These are phyloP conservation scores for Tetrastigma voinierianum DNA, from an alignment of 164 flowering plant genomes.

Conservation along the genomic window DNA sequence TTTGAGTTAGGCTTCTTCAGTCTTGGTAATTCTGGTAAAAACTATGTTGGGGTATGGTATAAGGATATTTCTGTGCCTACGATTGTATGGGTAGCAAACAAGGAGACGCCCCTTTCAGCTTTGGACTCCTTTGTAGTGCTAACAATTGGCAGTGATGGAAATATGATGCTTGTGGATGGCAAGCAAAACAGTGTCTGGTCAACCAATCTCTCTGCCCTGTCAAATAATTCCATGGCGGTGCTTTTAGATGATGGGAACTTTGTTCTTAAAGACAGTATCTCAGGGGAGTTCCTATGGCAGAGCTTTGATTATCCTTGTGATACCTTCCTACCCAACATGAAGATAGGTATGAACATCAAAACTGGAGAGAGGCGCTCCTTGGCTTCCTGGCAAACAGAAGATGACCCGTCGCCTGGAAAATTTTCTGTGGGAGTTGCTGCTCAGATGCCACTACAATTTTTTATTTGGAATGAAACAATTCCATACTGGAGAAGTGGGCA, in stretches of 20 bases:
- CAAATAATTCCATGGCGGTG: background rate
- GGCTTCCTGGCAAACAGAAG: conserved; percentile 34
- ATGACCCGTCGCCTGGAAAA: conserved; percentile 33
- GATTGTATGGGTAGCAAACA: conserved; percentile 48
- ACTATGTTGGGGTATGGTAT: conserved; percentile 45
- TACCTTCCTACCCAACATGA: conserved; percentile 28
- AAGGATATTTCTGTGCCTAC: background rate
- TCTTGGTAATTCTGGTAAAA: background rate
- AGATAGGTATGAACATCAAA: conserved; percentile 11
- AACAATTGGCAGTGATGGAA: conserved; percentile 19
- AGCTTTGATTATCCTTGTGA: conserved; percentile 39
- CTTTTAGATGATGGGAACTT: conserved; percentile 28
- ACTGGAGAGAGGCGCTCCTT: conserved; percentile 12
- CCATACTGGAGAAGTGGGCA: conserved; percentile 21
- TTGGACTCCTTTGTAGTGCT: conserved; percentile 4
- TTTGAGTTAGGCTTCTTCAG: conserved; percentile 19
- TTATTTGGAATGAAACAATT: conserved; percentile 9
- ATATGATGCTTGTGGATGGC: conserved; percentile 23
- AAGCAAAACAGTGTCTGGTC: conserved; percentile 20
- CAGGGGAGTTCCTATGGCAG: conserved; percentile 22
- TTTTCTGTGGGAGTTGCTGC: conserved; percentile 14
- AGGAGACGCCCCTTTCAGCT: conserved; percentile 24
- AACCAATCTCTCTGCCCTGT: conserved; percentile 6
- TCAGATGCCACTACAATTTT: conserved; percentile 12
- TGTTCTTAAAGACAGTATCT: background rate